Evolutionary conservation across 2,329 filamentous ascomycete species (phyloP), one percentile per base, ranked within the genome.

Genomic region (Aspergillus candidus): DNA sequence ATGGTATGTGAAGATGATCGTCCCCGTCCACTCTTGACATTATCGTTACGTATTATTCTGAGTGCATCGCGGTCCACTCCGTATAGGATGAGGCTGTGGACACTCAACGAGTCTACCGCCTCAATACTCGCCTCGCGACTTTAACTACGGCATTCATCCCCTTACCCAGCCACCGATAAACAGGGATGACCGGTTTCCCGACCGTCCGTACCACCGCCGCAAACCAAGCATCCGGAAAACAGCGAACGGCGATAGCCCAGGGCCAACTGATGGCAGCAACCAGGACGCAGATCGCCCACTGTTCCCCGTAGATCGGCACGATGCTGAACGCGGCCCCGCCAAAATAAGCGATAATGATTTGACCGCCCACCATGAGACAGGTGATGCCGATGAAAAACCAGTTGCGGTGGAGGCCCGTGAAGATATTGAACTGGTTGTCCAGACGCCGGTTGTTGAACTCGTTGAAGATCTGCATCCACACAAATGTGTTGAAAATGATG

Each of bases 391-490:
- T 79, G 71, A 96, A 95, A 73, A 91, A 93, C 69, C 75, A 83
- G 65, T 96, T 96, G 61, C 78, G 78, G 11, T 75, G 76, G 34
- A 95, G 76, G 38, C 88, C 88, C 60, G 94, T 88, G 46, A 96
- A 89, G 48, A 96, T 88, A 67, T 96, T 95, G 75, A 94, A 90
- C 46, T 81, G 78, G 68, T 96, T 96, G 66, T 96, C 90, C 43
- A 96, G 74, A 6, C 90, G 87, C 44, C 90, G 86, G 68, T 93
- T 94, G 72, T 95, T 95, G 78, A 91, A 85, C 62, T 94, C 84
- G 69, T 95, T 96, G 72, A 96, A 96, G 56, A 96, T 91, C 58
- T 95, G 90, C 89, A 96, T 94, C 90, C 90, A 96, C 40, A 95
- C 89, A 63, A 96, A 96, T 0, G 87, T 90, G 72, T 96, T 96